These are phyloP conservation scores for Nigrograna mackinnonii DNA, from an alignment of 2,329 filamentous ascomycete genomes.

Conservation along the genomic window DNA sequence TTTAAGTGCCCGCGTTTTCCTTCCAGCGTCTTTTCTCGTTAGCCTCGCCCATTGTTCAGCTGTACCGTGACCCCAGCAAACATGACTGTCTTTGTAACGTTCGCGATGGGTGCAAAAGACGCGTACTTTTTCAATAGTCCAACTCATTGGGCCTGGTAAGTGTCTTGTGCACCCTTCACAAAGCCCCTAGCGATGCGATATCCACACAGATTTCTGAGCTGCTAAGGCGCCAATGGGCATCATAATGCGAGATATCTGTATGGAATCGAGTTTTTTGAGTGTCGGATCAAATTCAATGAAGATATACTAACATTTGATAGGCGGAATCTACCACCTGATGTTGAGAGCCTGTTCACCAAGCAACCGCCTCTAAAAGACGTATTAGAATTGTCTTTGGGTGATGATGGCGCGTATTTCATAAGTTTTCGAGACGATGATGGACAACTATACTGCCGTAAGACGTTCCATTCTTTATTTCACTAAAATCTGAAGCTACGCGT, in stretches of 20 bases:
- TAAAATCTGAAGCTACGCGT: neutral
- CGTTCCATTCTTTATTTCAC: neutral
- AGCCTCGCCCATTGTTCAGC: neutral
- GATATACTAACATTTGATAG: constrained; percentile 8
- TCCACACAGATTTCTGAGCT: no score
- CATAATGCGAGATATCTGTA: no score
- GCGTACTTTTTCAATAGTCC: constrained; percentile 38
- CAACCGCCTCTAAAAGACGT: constrained; percentile 30
- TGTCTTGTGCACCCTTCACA: no score
- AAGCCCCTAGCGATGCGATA: no score
- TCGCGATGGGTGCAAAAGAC: constrained; percentile 29
- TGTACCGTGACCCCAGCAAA: constrained; percentile 1
- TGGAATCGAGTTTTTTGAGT: neutral
- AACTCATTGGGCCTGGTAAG: constrained; percentile 36
- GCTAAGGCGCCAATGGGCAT: neutral
- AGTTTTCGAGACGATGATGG: constrained; percentile 27
- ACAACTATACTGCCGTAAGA: constrained; percentile 18
- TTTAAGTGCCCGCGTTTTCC: no score
- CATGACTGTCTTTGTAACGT: constrained; percentile 32
- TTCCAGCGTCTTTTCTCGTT: no score
- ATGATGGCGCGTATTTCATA: constrained; percentile 28
- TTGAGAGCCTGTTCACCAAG: constrained; percentile 32
- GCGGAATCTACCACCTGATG: constrained; percentile 29
- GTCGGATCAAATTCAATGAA: no score
- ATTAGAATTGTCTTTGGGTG: constrained; percentile 26